Evolutionary conservation across 345 rosid genomes (phyloP), one percentile per base, ranked within the genome.

Genomic region (Sonneratia caseolaris): DNA sequence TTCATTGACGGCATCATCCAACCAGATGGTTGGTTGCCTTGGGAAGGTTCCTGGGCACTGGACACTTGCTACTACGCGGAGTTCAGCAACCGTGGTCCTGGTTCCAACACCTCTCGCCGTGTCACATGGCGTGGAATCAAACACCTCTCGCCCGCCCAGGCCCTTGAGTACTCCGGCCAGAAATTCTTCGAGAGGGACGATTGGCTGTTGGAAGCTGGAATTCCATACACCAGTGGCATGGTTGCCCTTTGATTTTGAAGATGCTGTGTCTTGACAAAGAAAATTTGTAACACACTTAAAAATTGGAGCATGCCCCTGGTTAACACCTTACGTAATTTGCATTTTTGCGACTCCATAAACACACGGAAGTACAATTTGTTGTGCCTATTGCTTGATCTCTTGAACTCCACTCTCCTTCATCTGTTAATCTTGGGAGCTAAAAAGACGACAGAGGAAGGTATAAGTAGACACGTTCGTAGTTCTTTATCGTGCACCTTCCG

Each of bases 1-100:
- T 87, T 21, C 74, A 86, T 94, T 12, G 93, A 84, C 0, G 85
- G 81, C 47, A 11, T 91, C 66, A 76, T 94, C 51, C 40, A 81
- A 5, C 84, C 95, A 0, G 78, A 82, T 13, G 98, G 98, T 3
- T 93, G 97, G 96, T 45, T 74, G n/a, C 84, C 86, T 0, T 89
- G 96, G 97, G 0, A 37, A 0, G 92, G 86, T 0, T 61, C 71
- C 8, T 80, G 79, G 66, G 96, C 86, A 0, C 74, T 83, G 3
- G 35, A 84, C 0, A 91, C 94, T 6, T 80, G 84, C 7, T 94
- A 73, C 74, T 89, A 82, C 69, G 36, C 86, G 0, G 98, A 91
- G 77, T 82, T 73, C 37, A 40, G 76, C 19, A 93, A 93, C 84
- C 37, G 21, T 2, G 98, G 98, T 6, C 97, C 94, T 0, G 97